Base-by-base conservation (phyloP, 148 eudicot genomes). In the Nepenthes mirabilis region DNA sequence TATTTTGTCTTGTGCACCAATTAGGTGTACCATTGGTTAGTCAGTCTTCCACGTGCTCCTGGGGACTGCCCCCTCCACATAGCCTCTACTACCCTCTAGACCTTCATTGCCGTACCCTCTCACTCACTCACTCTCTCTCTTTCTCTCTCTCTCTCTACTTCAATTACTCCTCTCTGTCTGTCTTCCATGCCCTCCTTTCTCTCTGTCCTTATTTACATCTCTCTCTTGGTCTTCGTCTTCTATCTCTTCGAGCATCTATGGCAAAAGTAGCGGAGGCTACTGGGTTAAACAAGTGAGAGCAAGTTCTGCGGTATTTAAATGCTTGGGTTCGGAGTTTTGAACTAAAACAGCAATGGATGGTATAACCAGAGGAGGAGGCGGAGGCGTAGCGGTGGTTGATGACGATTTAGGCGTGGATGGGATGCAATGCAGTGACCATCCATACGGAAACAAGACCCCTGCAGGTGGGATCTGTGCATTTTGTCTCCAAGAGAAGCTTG, bases 401-500 rank as follows among this genome's bases (percentile, higher is more conserved):
- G 90, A 82, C 43, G 97, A 82, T 37, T 55, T 59, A 34, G 80
- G 73, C 0, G 77, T 71, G 2, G 74, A 72, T 13, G 74, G 63
- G 47, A 72, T 76, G 73, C 80, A 68, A 47, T 91, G 95, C 65
- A 59, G 62, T 2, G 73, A 76, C 45, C 95, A 91, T 40, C 88
- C 93, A 0, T 80, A 68, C 75, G 77, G 75, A 34, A 78, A 67
- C 85, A 76, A 59, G 49, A 60, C 82, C 45, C 76, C 90, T 0
- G 80, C 77, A 2, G 72, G 71, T 37, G 97, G 95, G n/a, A 91
- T 91, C 70, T 91, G 97, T 61, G 86, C 95, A 0, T 69, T 87
- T n/a, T 91, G 97, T 59, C 83, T 91, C n/a, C 97, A 91, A 74
- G 97, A 91, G 11, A 91, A 87, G 62, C 82, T 91, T 1, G 95